Conservation (phyloP, 176 grass and related monocot genomes). For the Bothriochloa decipiens region DNA sequence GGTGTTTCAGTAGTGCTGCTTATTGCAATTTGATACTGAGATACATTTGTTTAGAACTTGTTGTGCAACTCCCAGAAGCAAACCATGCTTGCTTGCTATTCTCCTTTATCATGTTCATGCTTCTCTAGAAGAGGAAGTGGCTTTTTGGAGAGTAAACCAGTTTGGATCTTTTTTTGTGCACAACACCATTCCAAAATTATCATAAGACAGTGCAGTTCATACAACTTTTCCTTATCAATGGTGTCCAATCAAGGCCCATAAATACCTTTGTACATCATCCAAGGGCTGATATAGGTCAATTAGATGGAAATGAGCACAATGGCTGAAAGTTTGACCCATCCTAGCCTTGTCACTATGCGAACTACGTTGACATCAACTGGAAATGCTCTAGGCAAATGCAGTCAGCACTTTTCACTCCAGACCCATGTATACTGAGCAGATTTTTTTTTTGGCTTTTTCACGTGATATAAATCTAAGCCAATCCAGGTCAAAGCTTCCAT, state of each 20-base stretch:
- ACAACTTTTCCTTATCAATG: conserved; percentile 54
- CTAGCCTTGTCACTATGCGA: conserved; percentile 62
- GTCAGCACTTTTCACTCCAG: conserved; percentile 62
- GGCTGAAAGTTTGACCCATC: conserved; percentile 58
- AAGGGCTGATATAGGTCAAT: conserved; percentile 49
- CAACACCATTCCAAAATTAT: conserved; percentile 49
- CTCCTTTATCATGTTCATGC: too few relatives aligned
- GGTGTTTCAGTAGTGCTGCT: too few relatives aligned
- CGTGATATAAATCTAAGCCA: too few relatives aligned
- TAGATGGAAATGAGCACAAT: conserved; percentile 45
- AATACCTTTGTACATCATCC: conserved; percentile 55
- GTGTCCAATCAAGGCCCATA: conserved; percentile 58
- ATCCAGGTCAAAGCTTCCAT: too few relatives aligned
- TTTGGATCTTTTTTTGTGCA: too few relatives aligned
- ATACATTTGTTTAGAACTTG: too few relatives aligned
- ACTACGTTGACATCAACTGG: conserved; percentile 60
- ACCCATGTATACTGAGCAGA: conserved; percentile 50
- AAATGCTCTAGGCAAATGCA: conserved; percentile 61
- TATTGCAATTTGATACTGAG: too few relatives aligned
- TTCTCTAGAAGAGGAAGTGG: too few relatives aligned
- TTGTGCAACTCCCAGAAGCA: too few relatives aligned
- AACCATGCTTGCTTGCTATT: too few relatives aligned
- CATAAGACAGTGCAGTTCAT: conserved; percentile 60
- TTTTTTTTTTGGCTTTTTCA: conserved; percentile 29
- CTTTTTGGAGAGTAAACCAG: too few relatives aligned